Evolutionary conservation across 257 asterid genomes (phyloP), one percentile per base, ranked within the genome.

Genomic region (Misopates orontium): DNA sequence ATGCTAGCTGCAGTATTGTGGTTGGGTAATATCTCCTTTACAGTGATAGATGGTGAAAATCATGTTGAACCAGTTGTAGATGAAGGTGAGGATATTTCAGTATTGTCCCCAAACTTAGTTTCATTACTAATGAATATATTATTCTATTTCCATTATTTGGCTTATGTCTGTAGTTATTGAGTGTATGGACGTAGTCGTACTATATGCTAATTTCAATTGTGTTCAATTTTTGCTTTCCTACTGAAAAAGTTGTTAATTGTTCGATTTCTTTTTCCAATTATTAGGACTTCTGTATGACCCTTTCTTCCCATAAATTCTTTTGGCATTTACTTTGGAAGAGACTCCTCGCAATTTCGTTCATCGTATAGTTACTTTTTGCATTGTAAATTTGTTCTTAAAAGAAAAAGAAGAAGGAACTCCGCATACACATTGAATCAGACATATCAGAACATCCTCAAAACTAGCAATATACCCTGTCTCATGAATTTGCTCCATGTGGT

Each of bases 1-100:
- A 86, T 94, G 96, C 77, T 94, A 69, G 95, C 99, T 78, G 96
- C 99, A 66, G 99, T 94, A 18, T 72, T 94, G 42, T 94, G 99
- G 99, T 79, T 94, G 70, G 99, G 99, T 71, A 80, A 94, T 61
- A 72, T 94, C 79, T 78, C 96, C 61, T 90, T 90, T 77, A 78
- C 87, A 19, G 85, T 73, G 52, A 66, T 83, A 64, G 99, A 94
- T 76, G 75, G 83, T 73, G 97, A 94, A 61, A 84, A 90, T 87
- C 99, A 94, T 61, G 99, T 90, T 42, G 99, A 90, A 64, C 97
- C 99, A 9, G 84, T 88, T 60, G 83, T 75, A 70, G 96, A 90
- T 78, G 99, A 94, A 88, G 96, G 99, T 90, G 70, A 66, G 76
- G 20, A 73, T 48, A 40, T 73, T 39, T 40, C 10, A 51, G 57